These are phyloP conservation scores for Saccharomycopsis fodiens DNA, from an alignment of 805 yeast genomes.

Conservation along the genomic window DNA sequence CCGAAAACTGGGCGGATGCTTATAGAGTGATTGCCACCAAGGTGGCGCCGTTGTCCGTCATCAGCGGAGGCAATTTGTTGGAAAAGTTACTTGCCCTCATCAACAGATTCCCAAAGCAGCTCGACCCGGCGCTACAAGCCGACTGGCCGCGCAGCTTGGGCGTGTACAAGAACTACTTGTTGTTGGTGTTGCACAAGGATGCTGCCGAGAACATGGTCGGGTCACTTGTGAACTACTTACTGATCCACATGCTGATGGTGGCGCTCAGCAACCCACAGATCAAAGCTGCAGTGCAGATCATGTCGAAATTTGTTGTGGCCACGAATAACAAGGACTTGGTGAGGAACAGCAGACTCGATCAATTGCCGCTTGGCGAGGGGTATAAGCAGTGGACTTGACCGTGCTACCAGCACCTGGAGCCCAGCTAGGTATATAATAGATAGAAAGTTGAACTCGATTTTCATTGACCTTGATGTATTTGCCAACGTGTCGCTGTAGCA, in stretches of 20 bases:
- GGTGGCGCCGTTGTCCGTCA: conserved; percentile 70
- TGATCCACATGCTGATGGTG: conserved; percentile 14
- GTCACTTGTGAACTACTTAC: conserved; percentile 8
- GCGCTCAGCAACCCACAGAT: conserved; percentile 3
- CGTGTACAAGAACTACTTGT: conserved; percentile 45
- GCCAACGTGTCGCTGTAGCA: too few species aligned
- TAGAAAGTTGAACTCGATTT: too few species aligned
- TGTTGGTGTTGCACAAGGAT: conserved; percentile 21
- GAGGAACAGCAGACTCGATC: conserved; percentile 22
- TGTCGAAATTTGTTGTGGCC: conserved; percentile 41
- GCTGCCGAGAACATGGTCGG: conserved; percentile 1
- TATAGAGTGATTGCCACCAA: conserved; percentile 45
- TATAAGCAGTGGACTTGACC: too few species aligned
- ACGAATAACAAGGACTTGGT: conserved; percentile 24
- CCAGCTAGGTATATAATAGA: too few species aligned
- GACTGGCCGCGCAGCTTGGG: conserved; percentile 55
- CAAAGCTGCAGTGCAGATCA: conserved; percentile 32
- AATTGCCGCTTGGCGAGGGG: background rate
- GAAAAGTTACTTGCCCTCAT: conserved; percentile 31
- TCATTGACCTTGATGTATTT: too few species aligned
- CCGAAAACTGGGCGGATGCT: conserved; percentile 54
- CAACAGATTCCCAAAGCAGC: conserved; percentile 35
- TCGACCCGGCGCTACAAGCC: conserved; percentile 24
- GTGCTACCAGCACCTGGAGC: too few species aligned
- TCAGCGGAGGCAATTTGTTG: conserved; percentile 34